Base-by-base conservation (phyloP, 192 early-diverging fungal species). In the Endogone sp. region DNA sequence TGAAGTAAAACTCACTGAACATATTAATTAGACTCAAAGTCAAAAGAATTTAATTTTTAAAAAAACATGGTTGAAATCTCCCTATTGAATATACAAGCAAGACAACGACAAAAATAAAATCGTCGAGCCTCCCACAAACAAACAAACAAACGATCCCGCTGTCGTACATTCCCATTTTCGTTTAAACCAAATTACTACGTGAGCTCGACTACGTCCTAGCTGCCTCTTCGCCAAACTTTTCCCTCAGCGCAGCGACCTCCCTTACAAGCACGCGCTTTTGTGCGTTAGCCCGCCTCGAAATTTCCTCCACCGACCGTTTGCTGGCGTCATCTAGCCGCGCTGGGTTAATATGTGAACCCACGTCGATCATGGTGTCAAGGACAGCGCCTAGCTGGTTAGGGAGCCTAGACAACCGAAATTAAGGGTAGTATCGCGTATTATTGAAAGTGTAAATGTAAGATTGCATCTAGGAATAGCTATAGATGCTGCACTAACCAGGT, bases 381-480 rank as follows among this genome's bases (percentile, higher is more conserved):
- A 84, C 86, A 9, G 86, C 86, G 29, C 56, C 69, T 65, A 86
- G 81, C 76, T 86, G 91, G 78, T 90, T 94, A 64, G 86, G 92
- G 62, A 93, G 67, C 85, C 85, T 90, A 3, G 84, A 84, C 28
- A 86, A 82, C 1, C 71, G 81, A 31, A 82, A 81, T 30, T 64
- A 78, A 30, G 78, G 80, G 71, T 79, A 78, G 8, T 66, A 37
- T 2, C 76, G 73, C 16, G 37, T 16, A 16, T 16, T 6, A 49
- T 6, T 49, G 63, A 84, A 73, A 44, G 84, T 79, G 22, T 84
- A 76, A 62, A 86, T 82, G 62, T 86, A 84, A 73, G 37, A 49
- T 49, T 11, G 16, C 6, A 1, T 84, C 75, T 21, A 13, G 26
- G 6, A 26, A 24, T 26, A 54, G 10, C 54, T 31, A 31, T 44